Percentiles rank a stretch among this genome's conserved stretches.
phyloP scores from a whole-genome alignment of 495 filamentous ascomycete genomes.

The Lophium mytilinum region DNA sequence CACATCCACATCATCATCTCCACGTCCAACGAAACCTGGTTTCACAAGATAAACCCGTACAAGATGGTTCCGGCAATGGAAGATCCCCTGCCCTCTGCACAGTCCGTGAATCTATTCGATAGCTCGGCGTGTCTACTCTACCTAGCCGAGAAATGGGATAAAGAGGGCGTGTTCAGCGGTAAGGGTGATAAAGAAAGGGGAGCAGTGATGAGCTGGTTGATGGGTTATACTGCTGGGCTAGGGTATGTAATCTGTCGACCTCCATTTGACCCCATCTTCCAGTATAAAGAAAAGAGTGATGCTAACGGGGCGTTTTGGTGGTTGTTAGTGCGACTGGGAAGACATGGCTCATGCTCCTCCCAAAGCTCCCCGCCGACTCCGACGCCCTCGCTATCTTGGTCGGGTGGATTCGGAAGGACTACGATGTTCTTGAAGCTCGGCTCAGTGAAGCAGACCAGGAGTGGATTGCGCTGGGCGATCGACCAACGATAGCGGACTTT shows the following conservation, averaged over 20 bases:
- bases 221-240: constrained; percentile 5
- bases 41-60: constrained; percentile 4
- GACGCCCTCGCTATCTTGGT: neutral
- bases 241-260: neutral
- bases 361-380: neutral
- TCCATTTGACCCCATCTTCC: neutral
- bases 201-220: constrained; percentile 5
- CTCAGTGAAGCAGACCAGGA: constrained; percentile 3
- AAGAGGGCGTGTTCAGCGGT: constrained; percentile 5
- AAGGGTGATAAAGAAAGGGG: constrained; percentile 1
- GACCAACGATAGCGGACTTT: constrained; percentile 16
- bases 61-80: constrained; percentile 16
- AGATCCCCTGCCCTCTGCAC: neutral
- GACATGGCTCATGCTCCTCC: constrained; percentile 9
- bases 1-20: constrained; percentile 1
- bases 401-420: constrained; percentile 2
- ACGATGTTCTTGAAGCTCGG: constrained; percentile 2
- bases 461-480: constrained; percentile 6
- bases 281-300: neutral
- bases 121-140: constrained; percentile 9
- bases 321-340: constrained; percentile 5
- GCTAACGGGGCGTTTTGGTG: too few relatives aligned
- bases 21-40: constrained; percentile 2
- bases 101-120: constrained; percentile 6
- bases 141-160: constrained; percentile 11